Base-by-base conservation (phyloP, 371 early-diverging fungal genomes). In the Lichtheimia hyalospora region DNA sequence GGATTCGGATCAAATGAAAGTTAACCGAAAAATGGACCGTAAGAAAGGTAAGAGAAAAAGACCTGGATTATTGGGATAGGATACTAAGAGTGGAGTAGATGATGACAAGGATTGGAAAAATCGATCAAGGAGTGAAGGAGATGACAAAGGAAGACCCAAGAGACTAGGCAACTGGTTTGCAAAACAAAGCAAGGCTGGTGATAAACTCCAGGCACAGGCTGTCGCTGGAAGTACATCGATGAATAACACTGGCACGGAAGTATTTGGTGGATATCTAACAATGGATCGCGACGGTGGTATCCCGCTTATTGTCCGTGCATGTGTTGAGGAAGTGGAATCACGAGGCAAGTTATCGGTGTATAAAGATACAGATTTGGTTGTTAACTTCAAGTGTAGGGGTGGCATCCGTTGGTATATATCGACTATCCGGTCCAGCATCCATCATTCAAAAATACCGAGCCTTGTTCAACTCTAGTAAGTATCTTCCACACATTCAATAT, bases 361-460 rank as follows among this genome's bases (percentile, higher is more conserved):
- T 3, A 15, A 15, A 5, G 15, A 46, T 46, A 10, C 5, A 14
- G 16, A 49, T 1, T 3, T 0, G 56, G 12, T 13, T 34, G 5
- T 27, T 49, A 43, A 18, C n/a, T 24, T 28, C 50, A 24, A 24
- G 20, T 25, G 25, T 49, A 64, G 84, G 87, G 5, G 50, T 88
- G 60, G 63, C 69, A 20, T 75, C 83, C 5, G 88, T 90, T 51
- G 94, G 94, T 12, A 91, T 94, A 39, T 94, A 94, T 62, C 84
- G 94, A 54, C 63, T 94, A 14, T 90, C 90, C 12, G 94, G 94
- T 3, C 91, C 87, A 42, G 79, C 89, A 14, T 77, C 91, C 0
- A 77, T 84, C 43, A 85, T 92, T 53, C 87, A 88, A 59, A 89
- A 87, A 63, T 69, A 89, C 34, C 77, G 83, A 61, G 40, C 70